Evolutionary conservation across 352 stramenopile species (phyloP).

Genomic region (Pythium folliculosum): DNA sequence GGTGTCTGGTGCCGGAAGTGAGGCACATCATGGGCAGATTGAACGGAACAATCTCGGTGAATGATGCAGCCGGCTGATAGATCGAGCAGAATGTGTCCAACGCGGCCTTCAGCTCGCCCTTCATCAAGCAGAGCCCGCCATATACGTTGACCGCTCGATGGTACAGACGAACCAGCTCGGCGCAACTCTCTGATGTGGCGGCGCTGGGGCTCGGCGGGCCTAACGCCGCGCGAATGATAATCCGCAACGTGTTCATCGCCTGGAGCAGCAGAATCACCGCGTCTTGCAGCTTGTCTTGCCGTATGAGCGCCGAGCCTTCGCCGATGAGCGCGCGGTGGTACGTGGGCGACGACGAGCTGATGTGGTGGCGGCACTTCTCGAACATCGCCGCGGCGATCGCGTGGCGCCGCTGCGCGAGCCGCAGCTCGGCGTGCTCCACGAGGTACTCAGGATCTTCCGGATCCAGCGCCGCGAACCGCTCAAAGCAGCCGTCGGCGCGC

Average conservation of each 20-base stretch:
- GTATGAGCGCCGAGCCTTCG: slow-evolving; percentile 42
- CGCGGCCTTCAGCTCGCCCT: slow-evolving; percentile 49
- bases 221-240: slow-evolving; percentile 22
- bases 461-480: slow-evolving; percentile 38
- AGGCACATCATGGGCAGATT: slow-evolving; percentile 49
- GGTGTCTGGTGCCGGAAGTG: slow-evolving; percentile 40
- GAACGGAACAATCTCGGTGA: slow-evolving; percentile 25
- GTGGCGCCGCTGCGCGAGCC: slow-evolving; percentile 47
- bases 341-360: slow-evolving; percentile 28
- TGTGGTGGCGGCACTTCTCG: slow-evolving; percentile 36
- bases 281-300: slow-evolving; percentile 46
- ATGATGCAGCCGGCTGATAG: slow-evolving; percentile 18
- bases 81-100: slow-evolving; percentile 52
- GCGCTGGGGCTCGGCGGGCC: background rate
- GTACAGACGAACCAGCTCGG: slow-evolving; percentile 37
- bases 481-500: slow-evolving; percentile 49
- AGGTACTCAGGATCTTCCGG: slow-evolving; percentile 44
- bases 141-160: slow-evolving; percentile 49
- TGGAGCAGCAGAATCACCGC: slow-evolving; percentile 41
- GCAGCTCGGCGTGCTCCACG: slow-evolving; percentile 48
- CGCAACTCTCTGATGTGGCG: slow-evolving; percentile 1
- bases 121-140: slow-evolving; percentile 48
- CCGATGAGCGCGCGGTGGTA: slow-evolving; percentile 53
- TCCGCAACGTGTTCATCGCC: slow-evolving; percentile 39
- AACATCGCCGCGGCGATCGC: slow-evolving; percentile 37